Base-by-base conservation (phyloP, 2,329 filamentous ascomycete species). In the Rutstroemia sydowiana region DNA sequence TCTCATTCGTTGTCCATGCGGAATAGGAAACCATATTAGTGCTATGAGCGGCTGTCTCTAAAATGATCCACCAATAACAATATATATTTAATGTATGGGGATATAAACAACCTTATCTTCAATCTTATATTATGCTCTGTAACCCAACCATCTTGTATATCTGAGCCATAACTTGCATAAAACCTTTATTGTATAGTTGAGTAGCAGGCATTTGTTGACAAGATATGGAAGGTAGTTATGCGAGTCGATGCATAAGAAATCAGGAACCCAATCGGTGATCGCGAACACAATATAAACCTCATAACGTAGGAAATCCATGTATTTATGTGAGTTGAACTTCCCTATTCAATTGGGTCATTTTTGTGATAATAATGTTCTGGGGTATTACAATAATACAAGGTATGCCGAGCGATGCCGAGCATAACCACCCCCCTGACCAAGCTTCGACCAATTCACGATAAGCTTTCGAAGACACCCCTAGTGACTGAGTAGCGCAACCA, bases 31-130 rank as follows among this genome's bases (percentile, higher is more conserved):
- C 23, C 23, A 26, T 26, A 26, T 4, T 26, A 34, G 23, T 18
- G 14, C 45, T 11, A 26, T 40, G 23, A 51, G 34, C 40, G 31
- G 41, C 32, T 45, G 26, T 45, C 32, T 26, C 14, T 16, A 51
- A n/a, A 51, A 45, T 20, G 23, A 45, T 45, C 41, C 41, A 49
- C 39, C 39, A 45, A 45, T 51, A 2, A 23, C 21, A 45, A 10
- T 13, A 14, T 13, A 18, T 9, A 40, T 8, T 23, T 39, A 16
- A 23, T 21, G 31, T 46, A 41, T 36, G 21, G 18, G 40, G 14
- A 16, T 7, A 31, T 26, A 32, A 39, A 45, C 8, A 46, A 51
- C 23, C 48, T 51, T 51, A 46, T 51, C 48, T 45, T 36, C 21
- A 23, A 51, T 45, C 34, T 40, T 39, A 11, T 26, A 16, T 13